These are phyloP conservation scores for Fusarium citri DNA, from an alignment of 2,329 filamentous ascomycete genomes.

Conservation along the genomic window DNA sequence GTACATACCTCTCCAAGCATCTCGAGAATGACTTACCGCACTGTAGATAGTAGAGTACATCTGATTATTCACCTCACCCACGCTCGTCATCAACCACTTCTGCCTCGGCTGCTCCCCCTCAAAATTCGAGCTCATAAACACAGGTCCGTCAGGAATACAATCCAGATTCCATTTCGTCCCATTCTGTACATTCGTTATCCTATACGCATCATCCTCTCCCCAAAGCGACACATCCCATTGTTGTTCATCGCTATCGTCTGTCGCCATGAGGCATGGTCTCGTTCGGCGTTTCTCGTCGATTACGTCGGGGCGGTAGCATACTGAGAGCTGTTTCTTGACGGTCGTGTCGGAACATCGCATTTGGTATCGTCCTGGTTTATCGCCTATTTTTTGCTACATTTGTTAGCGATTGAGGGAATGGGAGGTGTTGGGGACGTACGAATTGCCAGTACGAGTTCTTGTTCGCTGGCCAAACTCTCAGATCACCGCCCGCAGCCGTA, in stretches of 20 bases:
- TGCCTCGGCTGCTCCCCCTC: constrained; percentile 46
- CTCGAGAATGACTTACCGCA: background rate
- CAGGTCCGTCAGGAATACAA: constrained; percentile 48
- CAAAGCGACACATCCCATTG: constrained; percentile 51
- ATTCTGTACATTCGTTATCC: constrained; percentile 49
- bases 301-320: constrained; percentile 42
- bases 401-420: too few relatives aligned
- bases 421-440: constrained; percentile 1
- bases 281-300: constrained; percentile 46
- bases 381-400: constrained; percentile 45
- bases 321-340: constrained; percentile 47
- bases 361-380: constrained; percentile 48
- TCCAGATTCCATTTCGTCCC: constrained; percentile 50
- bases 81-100: constrained; percentile 52
- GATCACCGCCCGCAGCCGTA: constrained; percentile 12
- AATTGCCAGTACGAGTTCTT: constrained; percentile 28
- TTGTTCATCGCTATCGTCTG: constrained; percentile 45
- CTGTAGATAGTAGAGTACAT: constrained; percentile 50
- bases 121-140: constrained; percentile 48
- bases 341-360: constrained; percentile 47
- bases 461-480: constrained; percentile 38
- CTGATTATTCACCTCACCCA: constrained; percentile 46
- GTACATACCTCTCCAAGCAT: background rate
- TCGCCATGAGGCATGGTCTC: constrained; percentile 45
- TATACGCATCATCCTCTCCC: constrained; percentile 45